Evolutionary conservation across 352 stramenopile species (phyloP), one percentile per base, ranked within the genome.

Genomic region (Pythium oligandrum): DNA sequence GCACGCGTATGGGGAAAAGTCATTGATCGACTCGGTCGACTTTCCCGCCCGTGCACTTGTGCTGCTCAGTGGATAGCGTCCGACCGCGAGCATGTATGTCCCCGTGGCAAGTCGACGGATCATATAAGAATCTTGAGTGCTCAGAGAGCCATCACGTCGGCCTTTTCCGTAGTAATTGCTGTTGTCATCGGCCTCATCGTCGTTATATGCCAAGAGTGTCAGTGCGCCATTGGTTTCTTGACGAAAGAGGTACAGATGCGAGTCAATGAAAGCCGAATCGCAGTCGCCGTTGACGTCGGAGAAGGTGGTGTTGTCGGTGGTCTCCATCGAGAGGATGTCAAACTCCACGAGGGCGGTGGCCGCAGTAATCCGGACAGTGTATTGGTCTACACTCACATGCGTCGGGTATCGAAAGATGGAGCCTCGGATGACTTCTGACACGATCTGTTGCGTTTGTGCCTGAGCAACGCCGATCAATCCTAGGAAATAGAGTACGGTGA

Each of bases 211-310:
- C 2, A 88, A 48, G 6, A 78, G 51, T 8, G 55, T 60, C 31
- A 81, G 54, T 4, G 56, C 52, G 4, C 66, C 61, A 3, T 78
- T 59, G 1, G 53, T 48, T 3, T 32, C 38, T 34, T 67, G 45
- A 2, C 52, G 40, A 45, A 83, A 86, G 7, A 88, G 53, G 43
- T 67, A 76, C 8, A 88, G 59, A 35, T 86, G 71, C 12, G 79
- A 81, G 63, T 88, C 76, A 40, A 90, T 86, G 57, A 69, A 88
- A 1, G 76, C 74, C 54, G 76, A 90, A 61, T 90, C 79, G 44
- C 79, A 90, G 51, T 90, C 74, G 5, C 35, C 34, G 56, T 90
- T 90, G 8, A 90, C 76, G 46, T 90, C 79, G 0, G 61, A 32
- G 53, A 81, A 81, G 33, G 66, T 78, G 34, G 48, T 34, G 52